A percentile compares a stretch with the other conserved stretches of the same genome.
phyloP scores from a whole-genome alignment of 495 filamentous ascomycete genomes.

The Aspergillus bertholletiae region DNA sequence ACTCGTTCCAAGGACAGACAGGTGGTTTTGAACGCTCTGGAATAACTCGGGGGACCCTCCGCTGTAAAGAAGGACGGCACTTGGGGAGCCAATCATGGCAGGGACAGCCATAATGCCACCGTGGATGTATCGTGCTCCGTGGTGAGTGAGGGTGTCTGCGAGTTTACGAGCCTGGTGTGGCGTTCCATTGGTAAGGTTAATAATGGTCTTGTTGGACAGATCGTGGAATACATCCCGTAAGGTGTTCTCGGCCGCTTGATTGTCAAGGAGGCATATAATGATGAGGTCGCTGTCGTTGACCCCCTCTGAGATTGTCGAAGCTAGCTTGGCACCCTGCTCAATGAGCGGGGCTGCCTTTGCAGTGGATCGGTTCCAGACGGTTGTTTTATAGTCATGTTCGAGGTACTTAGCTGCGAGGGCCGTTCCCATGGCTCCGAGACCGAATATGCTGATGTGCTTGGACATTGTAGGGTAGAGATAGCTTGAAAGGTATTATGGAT shows the following conservation, averaged over 20 bases:
- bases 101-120: conserved; percentile 15
- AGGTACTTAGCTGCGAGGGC: conserved; percentile 9
- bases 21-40: not conserved
- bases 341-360: conserved; percentile 1
- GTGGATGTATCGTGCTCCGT: conserved; percentile 10
- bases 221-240: not conserved
- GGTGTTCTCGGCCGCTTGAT: conserved; percentile 3
- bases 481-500: no score
- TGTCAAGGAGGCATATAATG: conserved; percentile 13
- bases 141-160: not conserved
- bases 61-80: conserved; percentile 10
- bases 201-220: conserved; percentile 2
- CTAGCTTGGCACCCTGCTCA: not conserved
- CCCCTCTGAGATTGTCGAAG: not conserved
- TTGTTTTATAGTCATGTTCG: conserved; percentile 4
- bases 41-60: not conserved
- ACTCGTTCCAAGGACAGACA: not conserved
- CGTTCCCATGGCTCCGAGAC: conserved; percentile 12
- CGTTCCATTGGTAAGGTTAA: conserved; percentile 10
- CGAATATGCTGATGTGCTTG: conserved; percentile 3
- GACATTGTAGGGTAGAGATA: no score
- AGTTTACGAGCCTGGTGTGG: conserved; percentile 6
- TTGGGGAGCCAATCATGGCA: conserved; percentile 10
- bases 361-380: conserved; percentile 10
- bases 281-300: conserved; percentile 4